phyloP scores from a whole-genome alignment of 345 rosid species.

The thale cress (Arabidopsis thaliana) region DNA sequence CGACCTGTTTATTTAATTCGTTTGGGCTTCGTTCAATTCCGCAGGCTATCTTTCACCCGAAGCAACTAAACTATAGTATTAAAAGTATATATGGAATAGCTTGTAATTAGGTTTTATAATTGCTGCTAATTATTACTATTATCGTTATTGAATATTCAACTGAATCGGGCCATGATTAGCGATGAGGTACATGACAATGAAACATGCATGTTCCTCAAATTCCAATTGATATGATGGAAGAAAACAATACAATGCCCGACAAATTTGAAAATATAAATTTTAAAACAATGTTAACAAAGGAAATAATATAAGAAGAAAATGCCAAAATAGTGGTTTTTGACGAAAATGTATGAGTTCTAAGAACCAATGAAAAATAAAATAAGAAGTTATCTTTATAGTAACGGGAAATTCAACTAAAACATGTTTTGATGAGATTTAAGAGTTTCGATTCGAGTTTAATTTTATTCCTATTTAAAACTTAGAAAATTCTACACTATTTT shows the following conservation, averaged over 20 bases:
- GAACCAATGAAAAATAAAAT: slow-evolving; percentile 13
- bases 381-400: too few species aligned
- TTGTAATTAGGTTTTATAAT: background rate
- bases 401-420: too few species aligned
- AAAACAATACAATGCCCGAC: slow-evolving; percentile 22
- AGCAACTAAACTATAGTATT: background rate
- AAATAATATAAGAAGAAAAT: background rate
- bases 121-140: background rate
- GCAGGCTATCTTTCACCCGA: background rate
- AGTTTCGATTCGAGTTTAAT: too few species aligned
- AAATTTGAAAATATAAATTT: background rate
- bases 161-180: slow-evolving; percentile 31
- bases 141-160: slow-evolving; percentile 5
- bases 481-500: background rate
- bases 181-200: slow-evolving; percentile 27
- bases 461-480: background rate
- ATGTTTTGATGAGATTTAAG: too few species aligned
- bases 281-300: background rate
- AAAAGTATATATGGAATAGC: background rate
- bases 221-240: background rate
- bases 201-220: slow-evolving; percentile 21
- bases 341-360: slow-evolving; percentile 3
- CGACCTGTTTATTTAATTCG: background rate
- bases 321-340: slow-evolving; percentile 14
- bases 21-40: background rate